These are phyloP conservation scores for Trametes cubensis DNA, from an alignment of 768 basidiomycete genomes.

Conservation along the genomic window DNA sequence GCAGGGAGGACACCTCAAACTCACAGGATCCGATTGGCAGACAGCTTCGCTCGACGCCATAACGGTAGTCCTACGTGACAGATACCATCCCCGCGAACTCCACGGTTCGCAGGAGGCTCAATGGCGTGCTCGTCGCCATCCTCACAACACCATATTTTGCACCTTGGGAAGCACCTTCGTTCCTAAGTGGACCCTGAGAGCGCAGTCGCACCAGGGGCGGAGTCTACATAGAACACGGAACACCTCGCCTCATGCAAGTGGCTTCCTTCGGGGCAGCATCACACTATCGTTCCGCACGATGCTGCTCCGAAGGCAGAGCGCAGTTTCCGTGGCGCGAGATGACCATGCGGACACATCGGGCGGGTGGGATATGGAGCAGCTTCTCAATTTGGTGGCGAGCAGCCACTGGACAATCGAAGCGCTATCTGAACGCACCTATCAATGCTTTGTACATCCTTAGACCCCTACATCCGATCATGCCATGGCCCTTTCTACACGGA, in stretches of 20 bases:
- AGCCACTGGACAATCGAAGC: not conserved
- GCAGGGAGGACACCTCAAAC: too few species aligned
- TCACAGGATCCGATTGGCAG: not conserved
- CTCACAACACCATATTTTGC: slow-evolving; percentile 5
- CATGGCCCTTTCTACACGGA: not conserved
- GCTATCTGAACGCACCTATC: not conserved
- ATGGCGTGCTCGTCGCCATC: slow-evolving; percentile 1
- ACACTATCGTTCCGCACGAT: not conserved
- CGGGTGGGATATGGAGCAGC: not conserved
- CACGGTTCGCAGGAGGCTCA: not conserved
- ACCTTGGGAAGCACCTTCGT: not conserved
- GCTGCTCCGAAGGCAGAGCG: not conserved
- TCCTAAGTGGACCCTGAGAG: slow-evolving; percentile 14
- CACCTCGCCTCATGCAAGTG: slow-evolving; percentile 5
- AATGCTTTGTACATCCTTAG: not conserved
- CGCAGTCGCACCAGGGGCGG: slow-evolving; percentile 6
- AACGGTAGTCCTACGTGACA: not conserved
- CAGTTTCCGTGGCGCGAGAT: not conserved
- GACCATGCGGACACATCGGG: slow-evolving; percentile 14
- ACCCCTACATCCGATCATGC: not conserved
- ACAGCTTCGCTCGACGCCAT: not conserved
- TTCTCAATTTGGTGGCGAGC: not conserved
- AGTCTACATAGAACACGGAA: not conserved
- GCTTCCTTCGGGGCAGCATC: not conserved
- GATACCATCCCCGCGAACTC: slow-evolving; percentile 5